Percentiles rank a stretch among this genome's conserved stretches.
Conservation (phyloP, 2,329 filamentous ascomycete species). For the Diplodia mutila region DNA sequence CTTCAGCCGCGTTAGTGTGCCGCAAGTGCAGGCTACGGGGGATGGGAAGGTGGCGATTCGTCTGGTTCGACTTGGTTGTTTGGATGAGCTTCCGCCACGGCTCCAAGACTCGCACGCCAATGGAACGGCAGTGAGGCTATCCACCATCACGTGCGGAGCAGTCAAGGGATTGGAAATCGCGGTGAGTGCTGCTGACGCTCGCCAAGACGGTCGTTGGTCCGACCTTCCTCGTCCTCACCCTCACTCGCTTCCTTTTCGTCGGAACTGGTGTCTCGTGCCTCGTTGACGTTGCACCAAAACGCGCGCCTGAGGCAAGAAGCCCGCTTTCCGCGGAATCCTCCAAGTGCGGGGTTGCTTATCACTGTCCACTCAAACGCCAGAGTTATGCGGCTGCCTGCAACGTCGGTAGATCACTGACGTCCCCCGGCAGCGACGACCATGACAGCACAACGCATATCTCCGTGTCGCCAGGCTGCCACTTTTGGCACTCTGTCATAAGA, state of each 20-base stretch:
- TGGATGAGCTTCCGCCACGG: not conserved
- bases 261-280: not conserved
- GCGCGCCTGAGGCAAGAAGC: constrained; percentile 1
- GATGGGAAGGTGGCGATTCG: not conserved
- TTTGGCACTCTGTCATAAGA: constrained; percentile 4
- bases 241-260: not conserved
- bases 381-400: constrained; percentile 14
- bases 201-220: not conserved
- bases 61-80: not conserved
- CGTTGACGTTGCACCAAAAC: not conserved
- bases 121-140: not conserved
- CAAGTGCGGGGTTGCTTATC: constrained; percentile 21
- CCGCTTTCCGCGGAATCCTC: not conserved
- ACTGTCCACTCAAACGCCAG: constrained; percentile 8
- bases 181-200: not conserved
- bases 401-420: not conserved
- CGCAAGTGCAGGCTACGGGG: not conserved
- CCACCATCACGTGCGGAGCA: not conserved
- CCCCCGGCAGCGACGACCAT: not conserved
- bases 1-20: not conserved
- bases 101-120: not conserved
- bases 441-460: constrained; percentile 1
- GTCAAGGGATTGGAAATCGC: not conserved
- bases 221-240: not conserved
- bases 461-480: not conserved